A percentile compares a stretch with the other conserved stretches of the same genome.
phyloP scores from a whole-genome alignment of 2,329 filamentous ascomycete genomes.

The Fusarium xylarioides region DNA sequence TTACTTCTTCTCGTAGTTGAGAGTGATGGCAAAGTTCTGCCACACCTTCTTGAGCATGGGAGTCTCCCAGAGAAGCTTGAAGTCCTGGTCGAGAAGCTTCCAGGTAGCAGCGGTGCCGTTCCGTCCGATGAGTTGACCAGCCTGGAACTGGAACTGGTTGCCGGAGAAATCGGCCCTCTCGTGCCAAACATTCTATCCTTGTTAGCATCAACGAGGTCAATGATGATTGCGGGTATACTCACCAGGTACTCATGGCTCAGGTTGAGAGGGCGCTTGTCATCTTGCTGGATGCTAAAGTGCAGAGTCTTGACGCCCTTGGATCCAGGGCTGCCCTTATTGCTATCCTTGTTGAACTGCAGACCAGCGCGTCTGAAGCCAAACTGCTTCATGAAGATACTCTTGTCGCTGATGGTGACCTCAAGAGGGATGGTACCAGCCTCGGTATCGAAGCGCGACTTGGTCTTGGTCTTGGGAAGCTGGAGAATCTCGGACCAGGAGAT shows the following conservation, averaged over 20 bases:
- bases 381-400: constrained; percentile 69
- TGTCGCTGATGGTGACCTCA: constrained; percentile 65
- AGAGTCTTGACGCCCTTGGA: constrained; percentile 66
- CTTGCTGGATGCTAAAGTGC: constrained; percentile 67
- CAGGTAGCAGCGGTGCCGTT: constrained; percentile 50
- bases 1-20: constrained; percentile 66
- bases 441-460: constrained; percentile 49
- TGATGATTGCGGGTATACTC: neutral
- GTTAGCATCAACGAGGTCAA: neutral
- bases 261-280: constrained; percentile 62
- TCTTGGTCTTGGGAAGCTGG: constrained; percentile 49
- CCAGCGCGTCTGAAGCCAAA: constrained; percentile 66
- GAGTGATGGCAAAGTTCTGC: constrained; percentile 69
- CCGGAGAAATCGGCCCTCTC: constrained; percentile 57
- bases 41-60: constrained; percentile 61
- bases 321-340: constrained; percentile 59
- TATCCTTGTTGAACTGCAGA: constrained; percentile 33
- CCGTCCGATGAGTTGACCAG: constrained; percentile 60
- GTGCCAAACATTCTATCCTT: constrained; percentile 51
- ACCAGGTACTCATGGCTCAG: constrained; percentile 69
- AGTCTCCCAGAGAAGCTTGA: constrained; percentile 59
- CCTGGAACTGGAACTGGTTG: constrained; percentile 65
- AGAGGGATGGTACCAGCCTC: constrained; percentile 56
- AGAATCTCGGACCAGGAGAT: constrained; percentile 62
- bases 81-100: constrained; percentile 59